phyloP scores from a whole-genome alignment of 768 basidiomycete genomes.

The Megacollybia marginata region DNA sequence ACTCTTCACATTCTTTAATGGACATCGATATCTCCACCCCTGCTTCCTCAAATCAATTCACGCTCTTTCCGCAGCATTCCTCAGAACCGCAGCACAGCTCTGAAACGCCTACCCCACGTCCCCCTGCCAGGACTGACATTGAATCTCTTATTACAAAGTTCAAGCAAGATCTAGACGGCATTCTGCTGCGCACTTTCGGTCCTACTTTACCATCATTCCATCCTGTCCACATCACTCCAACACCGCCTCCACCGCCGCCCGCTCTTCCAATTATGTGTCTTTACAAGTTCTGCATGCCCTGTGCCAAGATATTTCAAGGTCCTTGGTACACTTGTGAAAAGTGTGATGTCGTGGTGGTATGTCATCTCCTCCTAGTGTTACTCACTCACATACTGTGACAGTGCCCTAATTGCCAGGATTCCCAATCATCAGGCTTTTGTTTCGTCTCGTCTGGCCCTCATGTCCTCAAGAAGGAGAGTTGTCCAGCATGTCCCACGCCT shows the following conservation, averaged over 20 bases:
- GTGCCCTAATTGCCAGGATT: constrained; percentile 25
- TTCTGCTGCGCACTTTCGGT: constrained; percentile 11
- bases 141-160: constrained; percentile 40
- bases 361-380: constrained; percentile 8
- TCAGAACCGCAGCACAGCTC: constrained; percentile 10
- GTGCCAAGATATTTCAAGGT: constrained; percentile 21
- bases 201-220: not conserved
- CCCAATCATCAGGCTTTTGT: constrained; percentile 10
- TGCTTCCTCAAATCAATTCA: constrained; percentile 5
- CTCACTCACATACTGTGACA: constrained; percentile 10
- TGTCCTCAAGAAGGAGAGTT: constrained; percentile 18
- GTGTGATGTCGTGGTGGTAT: constrained; percentile 29
- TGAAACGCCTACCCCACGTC: constrained; percentile 21
- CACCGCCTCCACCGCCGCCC: not conserved
- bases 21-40: constrained; percentile 13
- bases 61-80: constrained; percentile 6
- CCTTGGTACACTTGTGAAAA: constrained; percentile 29
- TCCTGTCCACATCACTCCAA: not conserved
- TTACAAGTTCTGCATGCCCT: constrained; percentile 25
- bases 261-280: constrained; percentile 14
- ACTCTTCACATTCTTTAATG: constrained; percentile 18
- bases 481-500: constrained; percentile 8
- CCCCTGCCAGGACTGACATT: constrained; percentile 43
- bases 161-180: constrained; percentile 42
- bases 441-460: constrained; percentile 21